Conservation (phyloP, 805 yeast species). For the Myxozyma melibiosi region DNA sequence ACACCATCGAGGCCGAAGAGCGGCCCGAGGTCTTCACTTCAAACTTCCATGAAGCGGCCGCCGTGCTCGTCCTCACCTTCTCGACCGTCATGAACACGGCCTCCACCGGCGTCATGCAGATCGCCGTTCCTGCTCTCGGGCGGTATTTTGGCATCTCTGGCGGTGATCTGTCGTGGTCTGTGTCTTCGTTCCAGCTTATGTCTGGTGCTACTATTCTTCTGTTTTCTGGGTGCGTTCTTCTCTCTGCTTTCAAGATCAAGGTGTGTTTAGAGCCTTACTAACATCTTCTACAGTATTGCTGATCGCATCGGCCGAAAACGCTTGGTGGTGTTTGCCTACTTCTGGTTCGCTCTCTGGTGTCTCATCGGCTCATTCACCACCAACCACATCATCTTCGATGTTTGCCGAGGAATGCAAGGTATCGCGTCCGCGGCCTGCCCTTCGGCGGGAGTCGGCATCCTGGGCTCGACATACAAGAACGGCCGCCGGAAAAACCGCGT, state of each 20-base stretch:
- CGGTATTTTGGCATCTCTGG: constrained; percentile 45
- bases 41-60: constrained; percentile 42
- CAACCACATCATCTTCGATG: constrained; percentile 43
- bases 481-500: constrained; percentile 42
- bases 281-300: constrained; percentile 41
- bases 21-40: constrained; percentile 46
- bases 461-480: constrained; percentile 49
- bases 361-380: constrained; percentile 42
- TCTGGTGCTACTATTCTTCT: constrained; percentile 49
- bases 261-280: background rate
- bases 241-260: background rate
- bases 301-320: constrained; percentile 52
- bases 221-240: constrained; percentile 44
- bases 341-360: constrained; percentile 41
- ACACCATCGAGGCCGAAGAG: constrained; percentile 19
- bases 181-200: constrained; percentile 47
- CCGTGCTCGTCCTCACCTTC: constrained; percentile 43
- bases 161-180: constrained; percentile 50
- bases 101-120: constrained; percentile 44
- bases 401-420: constrained; percentile 52
- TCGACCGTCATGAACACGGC: constrained; percentile 50
- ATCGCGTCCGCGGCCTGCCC: constrained; percentile 49
- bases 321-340: constrained; percentile 45
- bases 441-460: constrained; percentile 53
- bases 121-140: constrained; percentile 45